These are phyloP conservation scores for Zygoascus hellenicus DNA, from an alignment of 1,139 yeast genomes.

Conservation along the genomic window DNA sequence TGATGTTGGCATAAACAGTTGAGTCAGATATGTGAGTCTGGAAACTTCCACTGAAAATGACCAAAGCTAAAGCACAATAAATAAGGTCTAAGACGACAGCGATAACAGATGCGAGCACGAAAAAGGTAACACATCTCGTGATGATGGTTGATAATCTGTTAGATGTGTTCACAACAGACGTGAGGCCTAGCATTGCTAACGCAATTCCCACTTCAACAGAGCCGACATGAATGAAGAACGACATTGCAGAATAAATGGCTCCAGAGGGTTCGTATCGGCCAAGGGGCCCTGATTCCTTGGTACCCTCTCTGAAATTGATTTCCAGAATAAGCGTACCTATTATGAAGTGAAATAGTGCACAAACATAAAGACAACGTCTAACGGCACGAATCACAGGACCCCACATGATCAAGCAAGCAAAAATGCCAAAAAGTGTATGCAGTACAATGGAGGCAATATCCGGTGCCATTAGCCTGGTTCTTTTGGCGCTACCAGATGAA, in stretches of 20 bases:
- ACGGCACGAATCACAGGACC: constrained; percentile 25
- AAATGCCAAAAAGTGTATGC: constrained; percentile 5
- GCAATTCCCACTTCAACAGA: constrained; percentile 13
- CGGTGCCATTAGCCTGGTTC: neutral
- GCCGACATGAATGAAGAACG: constrained; percentile 9
- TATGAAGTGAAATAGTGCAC: constrained; percentile 25
- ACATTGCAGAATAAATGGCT: neutral
- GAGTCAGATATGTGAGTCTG: neutral
- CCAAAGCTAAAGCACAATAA: constrained; percentile 4
- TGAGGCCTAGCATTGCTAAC: constrained; percentile 12
- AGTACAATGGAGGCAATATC: constrained; percentile 5
- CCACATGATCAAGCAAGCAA: constrained; percentile 19
- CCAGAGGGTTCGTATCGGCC: neutral
- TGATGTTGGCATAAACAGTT: constrained; percentile 4
- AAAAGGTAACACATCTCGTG: constrained; percentile 21
- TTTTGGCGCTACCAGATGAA: no score
- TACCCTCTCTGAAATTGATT: constrained; percentile 14
- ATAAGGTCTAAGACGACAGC: constrained; percentile 6
- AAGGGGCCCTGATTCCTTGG: neutral
- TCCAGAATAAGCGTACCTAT: constrained; percentile 18
- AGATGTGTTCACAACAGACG: neutral
- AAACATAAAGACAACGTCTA: constrained; percentile 23
- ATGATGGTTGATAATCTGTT: constrained; percentile 15
- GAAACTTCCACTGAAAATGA: neutral
- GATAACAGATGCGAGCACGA: constrained; percentile 17